Percentiles rank a stretch among this genome's conserved stretches.
Evolutionary conservation across 1,139 yeast species (phyloP).

Genomic region (Taphrina communis): DNA sequence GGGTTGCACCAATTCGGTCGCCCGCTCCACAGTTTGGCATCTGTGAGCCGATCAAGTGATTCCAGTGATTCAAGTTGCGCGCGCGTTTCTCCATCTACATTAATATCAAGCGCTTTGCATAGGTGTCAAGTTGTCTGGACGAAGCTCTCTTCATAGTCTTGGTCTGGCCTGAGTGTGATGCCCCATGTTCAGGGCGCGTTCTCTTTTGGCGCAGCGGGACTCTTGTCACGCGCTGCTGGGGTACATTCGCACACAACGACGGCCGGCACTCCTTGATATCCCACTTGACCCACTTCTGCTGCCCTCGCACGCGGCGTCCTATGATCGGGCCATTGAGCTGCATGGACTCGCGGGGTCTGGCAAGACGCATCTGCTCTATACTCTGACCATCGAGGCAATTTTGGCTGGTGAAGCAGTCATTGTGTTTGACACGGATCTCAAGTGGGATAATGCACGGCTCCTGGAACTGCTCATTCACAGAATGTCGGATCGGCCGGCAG

Average conservation of each 20-base stretch:
- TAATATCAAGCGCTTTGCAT: too few species aligned
- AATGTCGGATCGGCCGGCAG: not conserved
- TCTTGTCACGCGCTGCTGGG: constrained; percentile 6
- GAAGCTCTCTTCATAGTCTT: too few species aligned
- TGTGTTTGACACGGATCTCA: constrained; percentile 39
- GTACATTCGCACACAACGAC: not conserved
- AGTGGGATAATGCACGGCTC: constrained; percentile 38
- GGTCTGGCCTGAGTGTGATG: not conserved
- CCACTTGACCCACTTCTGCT: constrained; percentile 2
- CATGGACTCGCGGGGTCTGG: constrained; percentile 42
- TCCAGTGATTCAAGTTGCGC: too few species aligned
- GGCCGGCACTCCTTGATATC: constrained; percentile 1
- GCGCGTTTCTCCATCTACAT: too few species aligned
- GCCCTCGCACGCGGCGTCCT: not conserved
- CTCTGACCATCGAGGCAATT: constrained; percentile 34
- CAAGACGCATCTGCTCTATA: constrained; percentile 42
- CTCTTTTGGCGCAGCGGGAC: constrained; percentile 10
- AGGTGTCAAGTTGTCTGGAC: too few species aligned
- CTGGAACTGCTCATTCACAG: constrained; percentile 15
- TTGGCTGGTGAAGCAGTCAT: constrained; percentile 29
- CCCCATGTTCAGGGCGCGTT: constrained; percentile 14
- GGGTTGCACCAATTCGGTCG: too few species aligned
- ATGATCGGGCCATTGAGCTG: constrained; percentile 25
- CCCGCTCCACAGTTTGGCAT: too few species aligned
- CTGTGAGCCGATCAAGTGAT: too few species aligned